Conservation (phyloP, 2,329 filamentous ascomycete species). For the Trichoderma afroharzianum region DNA sequence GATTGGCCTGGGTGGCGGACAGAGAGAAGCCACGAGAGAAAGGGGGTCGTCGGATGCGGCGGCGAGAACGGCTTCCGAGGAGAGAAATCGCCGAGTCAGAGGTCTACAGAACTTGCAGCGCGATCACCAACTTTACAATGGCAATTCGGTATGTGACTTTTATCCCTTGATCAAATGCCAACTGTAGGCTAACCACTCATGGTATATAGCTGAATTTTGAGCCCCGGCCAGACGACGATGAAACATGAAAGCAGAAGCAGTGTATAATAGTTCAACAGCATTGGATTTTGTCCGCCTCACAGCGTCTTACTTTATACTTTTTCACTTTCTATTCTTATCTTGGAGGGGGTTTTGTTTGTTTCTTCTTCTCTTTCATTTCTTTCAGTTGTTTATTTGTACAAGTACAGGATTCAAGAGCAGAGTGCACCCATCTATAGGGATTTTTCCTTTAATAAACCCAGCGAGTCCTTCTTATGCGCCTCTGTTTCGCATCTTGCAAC, state of each 20-base stretch:
- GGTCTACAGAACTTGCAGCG: constrained; percentile 46
- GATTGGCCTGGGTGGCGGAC: constrained; percentile 25
- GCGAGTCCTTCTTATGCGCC: background rate
- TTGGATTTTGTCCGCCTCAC: background rate
- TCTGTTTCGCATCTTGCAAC: background rate
- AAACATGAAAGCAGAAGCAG: constrained; percentile 22
- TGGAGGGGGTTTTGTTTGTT: background rate
- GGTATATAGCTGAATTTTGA: constrained; percentile 61
- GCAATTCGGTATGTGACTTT: constrained; percentile 67
- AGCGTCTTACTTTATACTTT: background rate
- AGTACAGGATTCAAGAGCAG: constrained; percentile 14
- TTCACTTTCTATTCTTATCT: background rate
- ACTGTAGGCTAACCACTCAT: constrained; percentile 18
- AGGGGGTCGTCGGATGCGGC: background rate
- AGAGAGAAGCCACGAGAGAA: background rate
- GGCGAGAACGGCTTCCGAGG: constrained; percentile 22
- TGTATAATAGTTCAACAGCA: background rate
- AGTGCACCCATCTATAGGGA: constrained; percentile 10
- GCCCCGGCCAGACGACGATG: constrained; percentile 58
- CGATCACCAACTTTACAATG: constrained; percentile 79
- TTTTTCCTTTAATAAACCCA: background rate
- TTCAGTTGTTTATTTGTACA: constrained; percentile 19
- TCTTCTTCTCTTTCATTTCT: background rate
- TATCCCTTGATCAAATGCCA: background rate
- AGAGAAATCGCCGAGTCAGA: constrained; percentile 25